A percentile compares a stretch with the other conserved stretches of the same genome.
Evolutionary conservation across 2,329 filamentous ascomycete genomes (phyloP).

Genomic region (Epichloe hybrida): DNA sequence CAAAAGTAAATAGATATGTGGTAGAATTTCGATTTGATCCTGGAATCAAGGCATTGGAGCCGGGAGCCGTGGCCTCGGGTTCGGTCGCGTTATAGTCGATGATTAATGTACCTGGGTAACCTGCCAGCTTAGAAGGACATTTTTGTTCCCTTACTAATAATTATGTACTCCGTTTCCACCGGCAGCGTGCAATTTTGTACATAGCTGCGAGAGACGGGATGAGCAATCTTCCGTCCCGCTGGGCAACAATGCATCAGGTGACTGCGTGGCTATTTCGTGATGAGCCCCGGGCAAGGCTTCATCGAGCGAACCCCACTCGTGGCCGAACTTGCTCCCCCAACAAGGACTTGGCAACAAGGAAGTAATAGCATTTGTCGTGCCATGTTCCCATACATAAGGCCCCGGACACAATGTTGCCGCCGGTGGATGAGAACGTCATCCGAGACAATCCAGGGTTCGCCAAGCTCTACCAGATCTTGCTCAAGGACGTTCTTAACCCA

Average conservation of each 20-base stretch:
- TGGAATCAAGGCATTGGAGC: neutral
- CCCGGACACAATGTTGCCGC: conserved; percentile 36
- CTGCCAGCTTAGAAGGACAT: neutral
- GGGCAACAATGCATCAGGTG: conserved; percentile 16
- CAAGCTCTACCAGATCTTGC: conserved; percentile 41
- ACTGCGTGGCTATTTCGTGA: conserved; percentile 21
- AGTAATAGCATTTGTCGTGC: neutral
- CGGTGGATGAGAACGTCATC: conserved; percentile 40
- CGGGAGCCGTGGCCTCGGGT: neutral
- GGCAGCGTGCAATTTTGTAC: too few species aligned
- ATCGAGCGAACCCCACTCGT: neutral
- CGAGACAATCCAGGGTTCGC: conserved; percentile 46
- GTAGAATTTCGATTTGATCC: neutral
- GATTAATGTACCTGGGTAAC: neutral
- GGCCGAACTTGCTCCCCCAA: neutral
- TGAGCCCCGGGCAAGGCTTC: neutral
- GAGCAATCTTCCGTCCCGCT: conserved; percentile 7
- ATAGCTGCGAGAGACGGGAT: neutral
- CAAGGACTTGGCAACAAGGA: too few species aligned
- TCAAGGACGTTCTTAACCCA: conserved; percentile 38
- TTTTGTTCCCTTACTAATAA: too few species aligned
- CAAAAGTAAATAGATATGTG: neutral
- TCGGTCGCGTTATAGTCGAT: neutral
- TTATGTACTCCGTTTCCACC: too few species aligned
- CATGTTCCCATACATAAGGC: too few species aligned